Percentiles rank a stretch among this genome's conserved stretches.
Evolutionary conservation across 768 basidiomycete genomes (phyloP).

Genomic region (Rhodotorula taiwanensis): DNA sequence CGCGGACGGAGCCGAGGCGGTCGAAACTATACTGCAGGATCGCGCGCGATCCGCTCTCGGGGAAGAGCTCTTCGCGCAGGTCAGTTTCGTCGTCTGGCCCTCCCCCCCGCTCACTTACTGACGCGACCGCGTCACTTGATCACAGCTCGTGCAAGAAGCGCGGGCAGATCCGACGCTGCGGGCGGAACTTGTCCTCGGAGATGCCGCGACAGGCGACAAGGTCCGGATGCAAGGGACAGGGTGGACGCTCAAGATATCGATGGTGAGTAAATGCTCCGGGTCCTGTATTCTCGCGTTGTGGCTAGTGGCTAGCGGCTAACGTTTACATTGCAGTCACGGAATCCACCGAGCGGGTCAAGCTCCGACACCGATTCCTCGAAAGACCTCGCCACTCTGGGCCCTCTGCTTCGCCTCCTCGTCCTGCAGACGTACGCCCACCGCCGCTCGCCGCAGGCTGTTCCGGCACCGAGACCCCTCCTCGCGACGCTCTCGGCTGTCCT

Average conservation of each 20-base stretch:
- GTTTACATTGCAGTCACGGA: too few species aligned
- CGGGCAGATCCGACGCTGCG: constrained; percentile 1
- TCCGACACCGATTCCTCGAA: too few species aligned
- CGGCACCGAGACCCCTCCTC: constrained; percentile 3
- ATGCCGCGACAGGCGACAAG: constrained; percentile 7
- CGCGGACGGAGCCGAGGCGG: background rate
- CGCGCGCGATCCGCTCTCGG: constrained; percentile 22
- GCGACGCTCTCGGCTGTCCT: constrained; percentile 14
- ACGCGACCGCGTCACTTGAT: accelerated
- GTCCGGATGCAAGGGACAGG: constrained; percentile 2
- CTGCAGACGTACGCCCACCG: constrained; percentile 25
- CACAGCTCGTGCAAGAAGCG: constrained; percentile 20
- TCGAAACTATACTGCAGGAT: constrained; percentile 7
- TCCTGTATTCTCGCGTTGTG: background rate
- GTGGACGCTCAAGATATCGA: background rate
- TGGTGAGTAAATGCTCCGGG: background rate
- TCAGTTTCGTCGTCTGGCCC: background rate
- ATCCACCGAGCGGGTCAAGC: too few species aligned
- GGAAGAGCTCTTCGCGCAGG: constrained; percentile 32
- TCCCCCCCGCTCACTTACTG: background rate
- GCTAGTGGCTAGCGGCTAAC: too few species aligned
- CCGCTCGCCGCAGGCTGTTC: background rate
- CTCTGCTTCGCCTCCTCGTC: constrained; percentile 30
- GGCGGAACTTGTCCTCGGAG: constrained; percentile 16
- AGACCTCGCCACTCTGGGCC: background rate